These are phyloP conservation scores for Themeda triandra DNA, from an alignment of 176 grass and related monocot species.

Conservation along the genomic window DNA sequence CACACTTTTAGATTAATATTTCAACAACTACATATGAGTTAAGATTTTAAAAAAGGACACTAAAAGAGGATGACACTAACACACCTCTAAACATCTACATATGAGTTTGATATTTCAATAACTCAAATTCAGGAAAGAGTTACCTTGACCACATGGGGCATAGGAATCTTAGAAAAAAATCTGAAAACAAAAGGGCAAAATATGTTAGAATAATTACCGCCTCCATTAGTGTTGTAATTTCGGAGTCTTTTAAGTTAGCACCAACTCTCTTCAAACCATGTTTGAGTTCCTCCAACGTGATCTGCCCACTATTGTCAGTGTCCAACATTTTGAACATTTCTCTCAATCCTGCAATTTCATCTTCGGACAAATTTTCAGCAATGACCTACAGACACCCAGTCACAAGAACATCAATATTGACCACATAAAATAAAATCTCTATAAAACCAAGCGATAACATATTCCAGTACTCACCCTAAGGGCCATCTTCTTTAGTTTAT, in stretches of 20 bases:
- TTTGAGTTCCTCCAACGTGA: slow-evolving; percentile 91
- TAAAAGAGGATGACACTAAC: slow-evolving; percentile 3
- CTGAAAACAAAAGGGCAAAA: slow-evolving; percentile 4
- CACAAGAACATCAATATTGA: slow-evolving; percentile 32
- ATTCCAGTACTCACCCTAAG: slow-evolving; percentile 45
- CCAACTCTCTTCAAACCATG: slow-evolving; percentile 72
- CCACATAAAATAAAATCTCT: neutral
- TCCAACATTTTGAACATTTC: slow-evolving; percentile 99
- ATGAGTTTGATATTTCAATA: slow-evolving; percentile 7
- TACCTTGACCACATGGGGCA: neutral
- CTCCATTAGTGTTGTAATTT: slow-evolving; percentile 85
- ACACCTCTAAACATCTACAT: slow-evolving; percentile 2
- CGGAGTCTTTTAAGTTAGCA: slow-evolving; percentile 84
- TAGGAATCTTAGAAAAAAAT: slow-evolving; percentile 15
- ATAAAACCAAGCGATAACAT: slow-evolving; percentile 1
- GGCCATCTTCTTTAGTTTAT: slow-evolving; percentile 83
- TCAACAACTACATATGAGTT: neutral
- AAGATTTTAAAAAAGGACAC: neutral
- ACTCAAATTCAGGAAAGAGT: slow-evolving; percentile 21
- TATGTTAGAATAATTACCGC: slow-evolving; percentile 63
- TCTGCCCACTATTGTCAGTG: slow-evolving; percentile 91
- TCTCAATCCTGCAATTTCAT: slow-evolving; percentile 92
- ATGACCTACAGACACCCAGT: slow-evolving; percentile 61
- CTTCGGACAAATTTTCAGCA: slow-evolving; percentile 87
- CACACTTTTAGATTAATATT: slow-evolving; percentile 3